Evolutionary conservation across 192 early-diverging fungal species (phyloP).

Genomic region (Backusella westeae): DNA sequence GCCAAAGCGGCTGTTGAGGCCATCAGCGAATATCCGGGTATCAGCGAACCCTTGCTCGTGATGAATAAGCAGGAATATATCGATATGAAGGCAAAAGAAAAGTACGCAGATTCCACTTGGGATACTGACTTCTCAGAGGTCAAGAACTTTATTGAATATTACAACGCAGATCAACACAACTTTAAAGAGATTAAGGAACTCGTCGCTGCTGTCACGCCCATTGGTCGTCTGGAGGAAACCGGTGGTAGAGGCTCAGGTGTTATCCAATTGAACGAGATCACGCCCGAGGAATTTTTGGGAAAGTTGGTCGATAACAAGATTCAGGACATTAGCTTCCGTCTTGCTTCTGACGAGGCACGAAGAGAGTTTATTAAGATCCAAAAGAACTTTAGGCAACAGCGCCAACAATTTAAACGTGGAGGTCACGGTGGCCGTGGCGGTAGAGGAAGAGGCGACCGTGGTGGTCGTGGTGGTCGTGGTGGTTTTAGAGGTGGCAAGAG

Average conservation of each 20-base stretch:
- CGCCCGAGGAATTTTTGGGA: conserved; percentile 25
- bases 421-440: conserved; percentile 22
- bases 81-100: conserved; percentile 25
- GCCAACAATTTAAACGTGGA: neutral
- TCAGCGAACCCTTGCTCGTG: neutral
- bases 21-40: neutral
- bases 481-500: conserved; percentile 11
- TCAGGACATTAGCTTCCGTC: conserved; percentile 10
- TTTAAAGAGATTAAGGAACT: neutral
- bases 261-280: conserved; percentile 21
- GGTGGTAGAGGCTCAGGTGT: conserved; percentile 19
- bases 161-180: conserved; percentile 3
- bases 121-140: neutral
- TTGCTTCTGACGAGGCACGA: conserved; percentile 14
- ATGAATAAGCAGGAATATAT: conserved; percentile 26
- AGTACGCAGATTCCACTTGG: conserved; percentile 2
- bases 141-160: conserved; percentile 23
- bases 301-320: conserved; percentile 16
- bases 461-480: conserved; percentile 14
- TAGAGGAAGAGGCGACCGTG: conserved; percentile 4
- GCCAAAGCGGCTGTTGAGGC: conserved; percentile 8
- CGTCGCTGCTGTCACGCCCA: neutral
- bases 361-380: conserved; percentile 9
- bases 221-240: conserved; percentile 5
- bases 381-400: conserved; percentile 14